Percentiles rank a stretch among this genome's conserved stretches.
These are phyloP conservation scores for Colletotrichum viniferum DNA, from an alignment of 2,329 filamentous ascomycete genomes.

Conservation along the genomic window DNA sequence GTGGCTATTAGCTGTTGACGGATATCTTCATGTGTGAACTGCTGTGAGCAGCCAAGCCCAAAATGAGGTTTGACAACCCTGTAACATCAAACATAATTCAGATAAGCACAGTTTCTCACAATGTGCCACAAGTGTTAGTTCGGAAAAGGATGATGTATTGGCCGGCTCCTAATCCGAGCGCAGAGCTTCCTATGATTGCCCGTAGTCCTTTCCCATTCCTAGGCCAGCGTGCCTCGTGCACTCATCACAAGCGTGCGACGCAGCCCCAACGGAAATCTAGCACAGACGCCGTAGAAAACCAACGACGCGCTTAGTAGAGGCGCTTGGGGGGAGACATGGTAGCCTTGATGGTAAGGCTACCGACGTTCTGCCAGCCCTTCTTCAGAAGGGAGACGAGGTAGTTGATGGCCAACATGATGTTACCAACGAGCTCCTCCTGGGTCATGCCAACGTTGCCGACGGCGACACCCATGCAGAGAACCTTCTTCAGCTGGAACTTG, in stretches of 20 bases:
- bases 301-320: slow-evolving; percentile 74
- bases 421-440: slow-evolving; percentile 92
- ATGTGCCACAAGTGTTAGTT: background rate
- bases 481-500: slow-evolving; percentile 99
- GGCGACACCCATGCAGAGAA: slow-evolving; percentile 99
- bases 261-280: background rate
- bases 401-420: slow-evolving; percentile 99
- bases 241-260: background rate
- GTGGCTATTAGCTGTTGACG: background rate
- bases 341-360: slow-evolving; percentile 99
- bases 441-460: slow-evolving; percentile 99
- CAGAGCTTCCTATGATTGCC: slow-evolving; percentile 17
- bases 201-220: background rate
- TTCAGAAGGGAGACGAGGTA: slow-evolving; percentile 99
- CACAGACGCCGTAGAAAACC: slow-evolving; percentile 4
- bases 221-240: background rate
- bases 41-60: background rate
- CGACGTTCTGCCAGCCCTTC: slow-evolving; percentile 99
- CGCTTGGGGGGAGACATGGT: slow-evolving; percentile 99
- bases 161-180: slow-evolving; percentile 15
- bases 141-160: slow-evolving; percentile 14
- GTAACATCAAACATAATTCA: background rate
- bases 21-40: background rate
- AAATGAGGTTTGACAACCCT: background rate
- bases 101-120: background rate